Percentiles rank a stretch among this genome's conserved stretches.
Evolutionary conservation across 2,329 filamentous ascomycete genomes (phyloP).

Genomic region (Chaetomium olivaceum): DNA sequence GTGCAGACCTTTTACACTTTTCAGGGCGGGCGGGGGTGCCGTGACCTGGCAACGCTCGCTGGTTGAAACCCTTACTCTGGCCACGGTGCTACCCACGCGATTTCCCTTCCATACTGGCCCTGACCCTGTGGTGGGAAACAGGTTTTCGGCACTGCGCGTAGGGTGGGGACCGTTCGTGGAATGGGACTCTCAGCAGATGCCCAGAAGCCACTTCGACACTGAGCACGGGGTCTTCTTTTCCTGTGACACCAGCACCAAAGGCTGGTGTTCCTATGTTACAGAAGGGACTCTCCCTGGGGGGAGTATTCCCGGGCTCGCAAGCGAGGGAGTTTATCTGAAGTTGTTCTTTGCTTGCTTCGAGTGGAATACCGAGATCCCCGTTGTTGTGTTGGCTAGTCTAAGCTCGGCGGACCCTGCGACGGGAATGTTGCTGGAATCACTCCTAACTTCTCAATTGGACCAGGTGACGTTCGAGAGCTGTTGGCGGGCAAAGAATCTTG

Average conservation of each 20-base stretch:
- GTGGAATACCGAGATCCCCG: not conserved
- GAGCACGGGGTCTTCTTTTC: not conserved
- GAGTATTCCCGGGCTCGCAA: not conserved
- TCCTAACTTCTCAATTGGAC: constrained; percentile 1
- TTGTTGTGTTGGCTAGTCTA: not conserved
- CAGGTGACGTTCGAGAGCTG: not conserved
- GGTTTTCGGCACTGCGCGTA: not conserved
- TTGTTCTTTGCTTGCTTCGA: constrained; percentile 4
- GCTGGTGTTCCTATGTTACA: not conserved
- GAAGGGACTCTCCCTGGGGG: not conserved
- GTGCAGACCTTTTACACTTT: not conserved
- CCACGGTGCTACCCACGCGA: not conserved
- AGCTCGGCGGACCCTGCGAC: not conserved
- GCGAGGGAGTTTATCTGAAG: not conserved
- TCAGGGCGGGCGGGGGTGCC: not conserved
- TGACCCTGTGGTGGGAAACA: not conserved
- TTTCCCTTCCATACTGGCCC: not conserved
- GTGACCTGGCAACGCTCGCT: fast-evolving
- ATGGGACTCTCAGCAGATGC: not conserved
- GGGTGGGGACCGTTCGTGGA: not conserved
- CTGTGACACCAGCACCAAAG: not conserved
- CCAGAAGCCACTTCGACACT: not conserved
- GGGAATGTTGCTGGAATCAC: not conserved
- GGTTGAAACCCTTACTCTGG: not conserved
- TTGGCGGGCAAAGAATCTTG: not conserved